Evolutionary conservation across 2,329 filamentous ascomycete species (phyloP).

Genomic region (Epichloe bromicola): DNA sequence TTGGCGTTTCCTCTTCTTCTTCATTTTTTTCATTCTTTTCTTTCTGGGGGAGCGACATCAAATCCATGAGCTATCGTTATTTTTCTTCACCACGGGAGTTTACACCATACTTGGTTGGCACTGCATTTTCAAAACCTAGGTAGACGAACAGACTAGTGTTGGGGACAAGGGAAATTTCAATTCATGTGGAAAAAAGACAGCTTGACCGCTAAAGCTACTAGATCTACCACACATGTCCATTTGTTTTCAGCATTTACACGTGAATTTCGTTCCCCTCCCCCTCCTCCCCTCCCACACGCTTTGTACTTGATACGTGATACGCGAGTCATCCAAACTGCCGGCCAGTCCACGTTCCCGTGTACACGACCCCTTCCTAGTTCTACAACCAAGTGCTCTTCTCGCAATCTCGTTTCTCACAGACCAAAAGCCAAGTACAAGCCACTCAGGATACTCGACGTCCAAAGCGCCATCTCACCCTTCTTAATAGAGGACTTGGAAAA

Average conservation of each 20-base stretch:
- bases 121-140: background rate
- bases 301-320: background rate
- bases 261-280: too few species aligned
- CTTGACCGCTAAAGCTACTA: background rate
- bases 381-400: background rate
- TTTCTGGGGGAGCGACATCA: background rate
- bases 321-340: background rate
- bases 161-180: background rate
- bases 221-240: background rate
- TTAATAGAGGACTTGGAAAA: conserved; percentile 35
- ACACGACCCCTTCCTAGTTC: background rate
- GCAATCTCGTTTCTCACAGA: conserved; percentile 19
- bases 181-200: background rate
- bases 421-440: conserved; percentile 35
- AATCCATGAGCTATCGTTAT: background rate
- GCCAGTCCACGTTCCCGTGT: background rate
- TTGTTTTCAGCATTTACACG: too few species aligned
- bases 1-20: background rate
- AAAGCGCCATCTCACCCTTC: conserved; percentile 33
- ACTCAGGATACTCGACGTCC: conserved; percentile 31
- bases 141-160: too few species aligned
- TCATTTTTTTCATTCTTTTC: background rate
- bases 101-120: background rate
- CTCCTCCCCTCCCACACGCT: background rate
- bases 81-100: too few species aligned